phyloP scores from a whole-genome alignment of 805 yeast genomes.

The Torulaspora indica region DNA sequence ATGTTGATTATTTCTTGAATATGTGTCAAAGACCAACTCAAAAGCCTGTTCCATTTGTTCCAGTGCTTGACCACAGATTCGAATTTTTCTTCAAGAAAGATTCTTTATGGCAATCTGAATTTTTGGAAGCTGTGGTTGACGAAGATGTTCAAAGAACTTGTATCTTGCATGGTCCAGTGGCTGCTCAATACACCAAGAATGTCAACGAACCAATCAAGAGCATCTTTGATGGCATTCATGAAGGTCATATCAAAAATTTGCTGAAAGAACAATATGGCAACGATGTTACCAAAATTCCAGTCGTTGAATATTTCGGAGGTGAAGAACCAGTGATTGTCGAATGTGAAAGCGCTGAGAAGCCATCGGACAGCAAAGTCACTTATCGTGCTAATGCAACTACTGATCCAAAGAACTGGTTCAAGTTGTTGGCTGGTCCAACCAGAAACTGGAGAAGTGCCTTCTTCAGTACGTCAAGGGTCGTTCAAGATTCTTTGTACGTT shows the following conservation, averaged over 20 bases:
- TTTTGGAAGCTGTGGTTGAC: constrained; percentile 90
- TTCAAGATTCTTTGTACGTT: constrained; percentile 78
- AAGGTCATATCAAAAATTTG: constrained; percentile 76
- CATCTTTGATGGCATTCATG: constrained; percentile 81
- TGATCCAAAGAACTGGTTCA: constrained; percentile 60
- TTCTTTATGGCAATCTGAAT: constrained; percentile 98
- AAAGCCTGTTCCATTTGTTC: constrained; percentile 98
- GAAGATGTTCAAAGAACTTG: constrained; percentile 98
- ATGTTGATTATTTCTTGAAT: constrained; percentile 85
- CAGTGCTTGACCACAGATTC: constrained; percentile 88
- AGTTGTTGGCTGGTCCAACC: constrained; percentile 70
- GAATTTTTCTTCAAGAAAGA: constrained; percentile 98
- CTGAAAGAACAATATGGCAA: constrained; percentile 65
- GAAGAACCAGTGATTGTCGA: constrained; percentile 42
- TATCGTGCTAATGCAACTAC: constrained; percentile 41
- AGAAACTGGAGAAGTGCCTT: constrained; percentile 91
- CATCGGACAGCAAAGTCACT: constrained; percentile 34
- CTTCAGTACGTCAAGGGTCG: constrained; percentile 69
- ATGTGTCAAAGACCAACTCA: constrained; percentile 78
- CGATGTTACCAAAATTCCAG: constrained; percentile 71
- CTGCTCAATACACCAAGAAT: constrained; percentile 82
- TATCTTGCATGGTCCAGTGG: constrained; percentile 97
- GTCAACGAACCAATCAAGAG: constrained; percentile 92
- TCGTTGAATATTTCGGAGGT: constrained; percentile 84
- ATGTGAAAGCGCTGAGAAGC: constrained; percentile 18